Conservation (phyloP, 768 basidiomycete species). For the Phaeotremella fagi region DNA sequence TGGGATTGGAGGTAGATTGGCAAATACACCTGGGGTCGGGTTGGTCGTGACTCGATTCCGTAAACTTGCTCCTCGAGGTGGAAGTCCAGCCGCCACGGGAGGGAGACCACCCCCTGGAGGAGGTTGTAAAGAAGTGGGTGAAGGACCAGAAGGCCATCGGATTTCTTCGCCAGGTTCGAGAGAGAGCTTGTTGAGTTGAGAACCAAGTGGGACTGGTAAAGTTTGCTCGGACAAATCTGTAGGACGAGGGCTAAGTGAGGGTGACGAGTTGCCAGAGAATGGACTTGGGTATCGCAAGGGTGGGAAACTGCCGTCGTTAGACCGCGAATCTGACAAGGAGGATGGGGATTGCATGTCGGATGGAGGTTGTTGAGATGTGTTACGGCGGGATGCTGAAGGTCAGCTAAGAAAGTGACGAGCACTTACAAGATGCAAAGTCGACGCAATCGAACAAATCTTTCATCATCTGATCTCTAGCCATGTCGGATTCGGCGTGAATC, state of each 20-base stretch:
- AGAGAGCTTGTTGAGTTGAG: conserved; percentile 36
- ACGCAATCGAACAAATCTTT: conserved; percentile 76
- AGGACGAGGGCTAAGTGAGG: conserved; percentile 27
- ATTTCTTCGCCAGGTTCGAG: conserved; percentile 32
- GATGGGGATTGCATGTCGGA: conserved; percentile 37
- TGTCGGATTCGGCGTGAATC: conserved; percentile 59
- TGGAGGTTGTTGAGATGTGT: conserved; percentile 14
- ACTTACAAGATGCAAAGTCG: conserved; percentile 72
- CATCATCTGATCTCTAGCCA: conserved; percentile 61
- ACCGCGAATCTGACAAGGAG: conserved; percentile 24
- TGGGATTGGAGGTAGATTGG: conserved; percentile 9
- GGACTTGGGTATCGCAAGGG: conserved; percentile 37
- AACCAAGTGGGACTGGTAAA: conserved; percentile 18
- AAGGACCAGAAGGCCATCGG: conserved; percentile 21
- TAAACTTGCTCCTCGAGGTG: conserved; percentile 39
- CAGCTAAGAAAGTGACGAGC: background rate
- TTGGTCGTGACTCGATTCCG: conserved; percentile 17
- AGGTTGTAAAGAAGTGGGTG: conserved; percentile 17
- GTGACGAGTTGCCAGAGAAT: conserved; percentile 35
- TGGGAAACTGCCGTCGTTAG: conserved; percentile 21
- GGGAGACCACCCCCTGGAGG: background rate
- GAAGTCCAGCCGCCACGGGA: conserved; percentile 14
- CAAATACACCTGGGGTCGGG: conserved; percentile 6
- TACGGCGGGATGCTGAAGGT: conserved; percentile 19
- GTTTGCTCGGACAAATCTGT: conserved; percentile 13